Base-by-base conservation (phyloP, 148 eudicot genomes). In the Camellia granthamiana region DNA sequence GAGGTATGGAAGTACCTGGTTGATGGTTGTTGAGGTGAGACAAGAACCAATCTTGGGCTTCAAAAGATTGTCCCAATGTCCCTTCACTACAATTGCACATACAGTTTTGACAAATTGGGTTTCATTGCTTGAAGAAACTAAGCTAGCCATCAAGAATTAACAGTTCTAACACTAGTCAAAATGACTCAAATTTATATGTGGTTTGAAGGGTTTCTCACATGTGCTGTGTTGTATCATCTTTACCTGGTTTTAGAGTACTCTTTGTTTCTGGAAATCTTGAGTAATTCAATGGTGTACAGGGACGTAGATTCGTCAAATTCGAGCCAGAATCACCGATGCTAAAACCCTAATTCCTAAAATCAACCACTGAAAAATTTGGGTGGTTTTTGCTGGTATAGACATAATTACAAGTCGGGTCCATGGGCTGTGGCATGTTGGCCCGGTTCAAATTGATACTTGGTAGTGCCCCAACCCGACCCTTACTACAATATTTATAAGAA, bases 51-150 rank as follows among this genome's bases (percentile, higher is more conserved):
- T 69, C 61, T 87, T 84, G 52, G 92, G 93, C 70, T 79, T 92
- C 81, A 91, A 72, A 42, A 91, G 74, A 78, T 70, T 88, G 80
- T 76, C 85, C 97, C 95, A 94, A 56, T 85, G 79, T 0, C 98
- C 92, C 77, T 92, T 92, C 9, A 92, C 46, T 63, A 90, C 84
- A 79, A 91, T 62, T 69, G 89, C 91, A 75, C 73, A 79, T 3
- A 92, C 51, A 67, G 74, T 64, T 90, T 85, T 87, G 60, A 89
- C 80, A 43, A 89, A 78, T 16, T 80, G 85, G 63, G 82, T 80
- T 42, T 94, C 92, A 54, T 76, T 82, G 21, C 80, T 70, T 38
- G 82, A 64, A 65, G 68, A 81, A 81, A 74, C 81, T 69, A 81
- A 77, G 42, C 68, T 18, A 59, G 68, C 77, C 93, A 92, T 92